Evolutionary conservation across 2,329 filamentous ascomycete genomes (phyloP).

Genomic region (Neurospora sp.): DNA sequence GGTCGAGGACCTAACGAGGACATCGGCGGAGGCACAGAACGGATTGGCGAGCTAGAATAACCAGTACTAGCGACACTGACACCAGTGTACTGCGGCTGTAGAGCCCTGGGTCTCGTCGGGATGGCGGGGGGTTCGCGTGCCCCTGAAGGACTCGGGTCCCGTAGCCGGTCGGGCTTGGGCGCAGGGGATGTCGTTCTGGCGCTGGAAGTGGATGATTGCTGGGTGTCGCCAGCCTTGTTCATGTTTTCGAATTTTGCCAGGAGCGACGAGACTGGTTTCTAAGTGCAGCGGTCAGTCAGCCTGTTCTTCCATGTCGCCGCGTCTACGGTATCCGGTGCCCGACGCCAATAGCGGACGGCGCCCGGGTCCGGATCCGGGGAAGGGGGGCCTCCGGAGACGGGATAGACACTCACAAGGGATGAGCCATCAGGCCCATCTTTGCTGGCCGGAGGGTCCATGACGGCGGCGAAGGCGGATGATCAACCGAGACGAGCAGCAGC

Average conservation of each 20-base stretch:
- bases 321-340: not conserved
- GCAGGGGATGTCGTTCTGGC: slow-evolving; percentile 26
- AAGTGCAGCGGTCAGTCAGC: slow-evolving; percentile 18
- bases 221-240: slow-evolving; percentile 36
- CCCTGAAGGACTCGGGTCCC: slow-evolving; percentile 28
- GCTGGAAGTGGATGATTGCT: slow-evolving; percentile 23
- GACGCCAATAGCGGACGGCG: not conserved
- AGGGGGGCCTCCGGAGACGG: slow-evolving; percentile 9
- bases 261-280: slow-evolving; percentile 77
- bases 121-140: slow-evolving; percentile 23
- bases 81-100: slow-evolving; percentile 3
- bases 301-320: not conserved
- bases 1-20: slow-evolving; percentile 27
- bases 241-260: slow-evolving; percentile 76
- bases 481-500: slow-evolving; percentile 10
- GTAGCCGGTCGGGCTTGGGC: slow-evolving; percentile 33
- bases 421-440: slow-evolving; percentile 61
- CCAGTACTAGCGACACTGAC: slow-evolving; percentile 9
- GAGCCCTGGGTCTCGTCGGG: slow-evolving; percentile 15
- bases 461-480: slow-evolving; percentile 15
- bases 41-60: slow-evolving; percentile 28
- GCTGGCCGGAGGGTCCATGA: slow-evolving; percentile 35
- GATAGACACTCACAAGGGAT: slow-evolving; percentile 51
- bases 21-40: slow-evolving; percentile 35
- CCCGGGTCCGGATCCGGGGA: not conserved